Evolutionary conservation across 1,284 basidiomycete species (phyloP).

Genomic region (Tilletia caries): DNA sequence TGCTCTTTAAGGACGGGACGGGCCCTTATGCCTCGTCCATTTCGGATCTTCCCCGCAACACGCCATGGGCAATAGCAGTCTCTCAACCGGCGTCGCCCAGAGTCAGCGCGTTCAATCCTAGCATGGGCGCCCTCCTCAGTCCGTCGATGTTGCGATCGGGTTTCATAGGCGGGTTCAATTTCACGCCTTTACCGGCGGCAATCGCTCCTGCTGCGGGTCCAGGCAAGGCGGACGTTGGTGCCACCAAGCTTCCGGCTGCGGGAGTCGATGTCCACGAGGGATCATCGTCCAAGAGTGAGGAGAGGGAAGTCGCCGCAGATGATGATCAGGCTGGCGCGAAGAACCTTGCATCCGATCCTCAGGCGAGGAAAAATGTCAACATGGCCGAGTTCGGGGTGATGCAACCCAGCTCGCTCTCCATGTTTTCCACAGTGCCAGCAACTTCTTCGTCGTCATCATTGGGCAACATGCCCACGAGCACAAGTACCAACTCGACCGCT

Average conservation of each 20-base stretch:
- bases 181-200: background rate
- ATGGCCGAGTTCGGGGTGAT: background rate
- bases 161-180: slow-evolving; percentile 16
- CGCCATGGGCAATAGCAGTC: slow-evolving; percentile 15
- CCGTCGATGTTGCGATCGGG: slow-evolving; percentile 20
- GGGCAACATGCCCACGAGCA: background rate
- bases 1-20: no score
- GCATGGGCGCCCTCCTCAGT: background rate
- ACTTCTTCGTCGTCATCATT: slow-evolving; percentile 14
- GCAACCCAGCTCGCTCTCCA: slow-evolving; percentile 3
- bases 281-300: background rate
- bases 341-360: background rate
- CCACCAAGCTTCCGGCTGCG: no score
- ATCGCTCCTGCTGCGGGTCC: slow-evolving; percentile 11
- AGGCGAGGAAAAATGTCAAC: no score
- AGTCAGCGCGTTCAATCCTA: background rate
- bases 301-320: background rate
- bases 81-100: slow-evolving; percentile 33
- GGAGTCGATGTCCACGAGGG: background rate
- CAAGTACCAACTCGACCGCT: no score
- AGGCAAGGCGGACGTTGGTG: background rate
- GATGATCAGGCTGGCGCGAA: no score
- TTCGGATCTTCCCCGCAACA: background rate
- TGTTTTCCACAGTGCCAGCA: slow-evolving; percentile 14
- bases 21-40: no score